A percentile compares a stretch with the other conserved stretches of the same genome.
Evolutionary conservation across 2,329 filamentous ascomycete genomes (phyloP).

Genomic region (Aspergillus glaucus): DNA sequence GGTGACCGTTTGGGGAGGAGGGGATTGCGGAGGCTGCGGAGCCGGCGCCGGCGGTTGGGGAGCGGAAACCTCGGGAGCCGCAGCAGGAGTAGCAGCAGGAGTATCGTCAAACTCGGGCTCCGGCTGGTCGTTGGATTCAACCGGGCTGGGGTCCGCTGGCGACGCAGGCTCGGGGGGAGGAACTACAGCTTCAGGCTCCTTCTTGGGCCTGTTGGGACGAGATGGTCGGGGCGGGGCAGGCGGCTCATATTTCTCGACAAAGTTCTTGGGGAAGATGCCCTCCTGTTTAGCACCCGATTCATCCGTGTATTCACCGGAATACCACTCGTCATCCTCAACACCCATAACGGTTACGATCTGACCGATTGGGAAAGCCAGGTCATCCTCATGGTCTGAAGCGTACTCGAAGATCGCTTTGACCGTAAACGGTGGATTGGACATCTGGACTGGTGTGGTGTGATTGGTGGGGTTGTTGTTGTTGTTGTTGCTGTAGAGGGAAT

Average conservation of each 20-base stretch:
- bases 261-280: slow-evolving; percentile 92
- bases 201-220: slow-evolving; percentile 63
- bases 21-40: slow-evolving; percentile 16
- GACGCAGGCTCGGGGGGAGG: slow-evolving; percentile 28
- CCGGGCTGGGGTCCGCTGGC: slow-evolving; percentile 17
- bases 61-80: slow-evolving; percentile 15
- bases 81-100: slow-evolving; percentile 11
- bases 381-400: slow-evolving; percentile 84
- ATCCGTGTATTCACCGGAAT: slow-evolving; percentile 79
- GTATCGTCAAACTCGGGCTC: slow-evolving; percentile 27
- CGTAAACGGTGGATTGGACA: slow-evolving; percentile 71
- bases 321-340: slow-evolving; percentile 91
- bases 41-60: not conserved
- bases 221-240: slow-evolving; percentile 79
- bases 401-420: slow-evolving; percentile 97
- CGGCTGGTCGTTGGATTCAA: slow-evolving; percentile 25
- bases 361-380: slow-evolving; percentile 76
- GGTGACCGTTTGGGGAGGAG: slow-evolving; percentile 17
- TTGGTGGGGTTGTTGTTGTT: slow-evolving; percentile 17
- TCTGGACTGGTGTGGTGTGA: slow-evolving; percentile 41
- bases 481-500: slow-evolving; percentile 18
- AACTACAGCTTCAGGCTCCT: slow-evolving; percentile 45
- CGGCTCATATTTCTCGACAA: slow-evolving; percentile 94
- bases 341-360: slow-evolving; percentile 93
- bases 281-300: slow-evolving; percentile 66